Conservation (phyloP, 139 green algal genomes). For the Nannochloris sp. region DNA sequence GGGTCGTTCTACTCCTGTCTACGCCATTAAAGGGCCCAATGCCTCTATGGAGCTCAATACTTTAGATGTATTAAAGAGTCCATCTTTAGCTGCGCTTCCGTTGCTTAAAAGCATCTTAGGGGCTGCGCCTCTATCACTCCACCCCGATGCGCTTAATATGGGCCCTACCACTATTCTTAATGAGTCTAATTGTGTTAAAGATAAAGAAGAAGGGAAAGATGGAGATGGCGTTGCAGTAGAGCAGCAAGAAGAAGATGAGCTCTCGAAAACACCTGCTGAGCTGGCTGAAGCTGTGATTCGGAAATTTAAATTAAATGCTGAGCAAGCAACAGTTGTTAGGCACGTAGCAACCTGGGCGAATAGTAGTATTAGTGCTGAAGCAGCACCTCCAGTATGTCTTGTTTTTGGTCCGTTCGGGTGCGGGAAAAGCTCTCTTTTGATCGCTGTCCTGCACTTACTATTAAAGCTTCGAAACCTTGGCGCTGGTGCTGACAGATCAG, state of each 20-base stretch:
- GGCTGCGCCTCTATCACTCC: no score
- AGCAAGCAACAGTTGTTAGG: conserved; percentile 48
- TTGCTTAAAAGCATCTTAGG: not conserved
- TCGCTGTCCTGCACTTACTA: conserved; percentile 64
- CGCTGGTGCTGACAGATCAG: not conserved
- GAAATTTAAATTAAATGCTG: conserved; percentile 46
- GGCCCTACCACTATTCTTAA: no score
- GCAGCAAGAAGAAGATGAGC: not conserved
- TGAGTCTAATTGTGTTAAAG: no score
- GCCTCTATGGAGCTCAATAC: conserved; percentile 51
- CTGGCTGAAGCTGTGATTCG: not conserved
- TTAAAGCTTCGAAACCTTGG: no score
- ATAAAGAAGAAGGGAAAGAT: not conserved
- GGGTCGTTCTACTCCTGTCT: conserved; percentile 26
- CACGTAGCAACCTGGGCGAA: conserved; percentile 31
- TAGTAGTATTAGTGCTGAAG: not conserved
- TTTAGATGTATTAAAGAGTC: conserved; percentile 19
- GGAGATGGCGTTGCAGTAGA: not conserved
- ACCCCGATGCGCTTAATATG: no score
- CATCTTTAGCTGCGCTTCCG: not conserved
- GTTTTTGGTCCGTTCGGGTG: conserved; percentile 63
- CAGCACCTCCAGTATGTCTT: conserved; percentile 46
- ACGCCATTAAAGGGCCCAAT: conserved; percentile 60
- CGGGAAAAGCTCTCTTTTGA: conserved; percentile 72
- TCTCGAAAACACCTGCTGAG: not conserved